Conservation (phyloP, 331 rosid species). For the Acacia pycnantha region DNA sequence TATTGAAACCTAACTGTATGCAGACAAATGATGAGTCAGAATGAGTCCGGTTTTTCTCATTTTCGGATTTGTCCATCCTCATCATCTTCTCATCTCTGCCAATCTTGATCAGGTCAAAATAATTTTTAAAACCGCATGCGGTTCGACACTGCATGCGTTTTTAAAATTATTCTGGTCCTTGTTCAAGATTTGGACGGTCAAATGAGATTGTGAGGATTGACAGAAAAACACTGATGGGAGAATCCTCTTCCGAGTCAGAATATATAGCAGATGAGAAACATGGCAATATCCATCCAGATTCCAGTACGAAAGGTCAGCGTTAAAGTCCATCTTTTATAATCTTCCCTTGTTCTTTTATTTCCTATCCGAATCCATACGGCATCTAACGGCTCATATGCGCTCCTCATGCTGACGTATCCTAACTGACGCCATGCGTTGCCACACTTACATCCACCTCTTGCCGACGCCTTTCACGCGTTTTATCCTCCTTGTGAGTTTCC, state of each 20-base stretch:
- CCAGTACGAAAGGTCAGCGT: not conserved
- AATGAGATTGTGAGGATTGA: too few relatives aligned
- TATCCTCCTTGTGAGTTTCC: not conserved
- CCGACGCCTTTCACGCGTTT: conserved; percentile 10
- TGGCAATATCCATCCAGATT: not conserved
- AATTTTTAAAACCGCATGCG: too few relatives aligned
- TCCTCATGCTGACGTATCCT: conserved; percentile 30
- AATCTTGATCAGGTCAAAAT: too few relatives aligned
- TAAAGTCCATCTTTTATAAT: not conserved
- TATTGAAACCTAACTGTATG: not conserved
- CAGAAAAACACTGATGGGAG: too few relatives aligned
- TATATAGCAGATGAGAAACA: not conserved
- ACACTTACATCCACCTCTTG: not conserved
- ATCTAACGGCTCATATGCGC: not conserved
- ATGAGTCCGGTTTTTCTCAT: too few relatives aligned
- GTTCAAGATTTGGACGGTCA: too few relatives aligned
- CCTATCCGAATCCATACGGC: not conserved
- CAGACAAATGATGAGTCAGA: not conserved
- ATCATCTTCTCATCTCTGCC: too few relatives aligned
- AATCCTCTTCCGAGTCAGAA: too few relatives aligned
- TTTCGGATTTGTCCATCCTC: too few relatives aligned
- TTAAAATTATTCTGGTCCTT: too few relatives aligned
- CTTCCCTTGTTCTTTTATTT: not conserved
- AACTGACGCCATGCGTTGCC: not conserved
- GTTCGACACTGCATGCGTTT: too few relatives aligned